Conservation (phyloP, 306 rosid species). For the Rosa lucieae region DNA sequence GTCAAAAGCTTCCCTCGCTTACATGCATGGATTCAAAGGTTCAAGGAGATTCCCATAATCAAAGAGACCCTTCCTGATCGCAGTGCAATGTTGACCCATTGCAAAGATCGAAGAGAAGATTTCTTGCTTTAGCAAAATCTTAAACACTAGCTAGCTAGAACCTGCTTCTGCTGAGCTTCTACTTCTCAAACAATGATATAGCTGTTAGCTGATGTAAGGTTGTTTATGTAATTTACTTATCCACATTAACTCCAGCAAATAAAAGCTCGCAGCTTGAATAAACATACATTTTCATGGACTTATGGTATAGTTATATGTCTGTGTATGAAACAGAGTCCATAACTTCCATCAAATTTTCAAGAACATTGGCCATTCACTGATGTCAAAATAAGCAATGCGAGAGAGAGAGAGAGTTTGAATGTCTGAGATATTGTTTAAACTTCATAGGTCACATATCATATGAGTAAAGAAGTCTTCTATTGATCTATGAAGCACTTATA, state of each 20-base stretch:
- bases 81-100: neutral
- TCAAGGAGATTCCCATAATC: neutral
- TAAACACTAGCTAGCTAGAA: neutral
- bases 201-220: neutral
- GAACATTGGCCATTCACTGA: too few species aligned
- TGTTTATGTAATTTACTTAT: neutral
- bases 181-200: neutral
- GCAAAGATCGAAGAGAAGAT: neutral
- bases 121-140: neutral
- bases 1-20: neutral
- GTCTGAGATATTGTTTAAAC: too few species aligned
- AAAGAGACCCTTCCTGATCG: constrained; percentile 9
- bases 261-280: too few species aligned
- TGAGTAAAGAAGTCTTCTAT: too few species aligned
- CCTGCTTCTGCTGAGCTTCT: neutral
- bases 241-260: neutral
- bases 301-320: too few species aligned
- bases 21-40: constrained; percentile 11
- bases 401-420: too few species aligned
- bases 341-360: too few species aligned
- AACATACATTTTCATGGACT: too few species aligned
- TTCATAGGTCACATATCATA: too few species aligned
- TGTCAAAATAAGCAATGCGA: too few species aligned
- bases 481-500: too few species aligned
- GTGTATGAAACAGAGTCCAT: too few species aligned